Percentiles rank a stretch among this genome's conserved stretches.
Conservation (phyloP, 2,329 filamentous ascomycete species). For the Cercospora citrullina region DNA sequence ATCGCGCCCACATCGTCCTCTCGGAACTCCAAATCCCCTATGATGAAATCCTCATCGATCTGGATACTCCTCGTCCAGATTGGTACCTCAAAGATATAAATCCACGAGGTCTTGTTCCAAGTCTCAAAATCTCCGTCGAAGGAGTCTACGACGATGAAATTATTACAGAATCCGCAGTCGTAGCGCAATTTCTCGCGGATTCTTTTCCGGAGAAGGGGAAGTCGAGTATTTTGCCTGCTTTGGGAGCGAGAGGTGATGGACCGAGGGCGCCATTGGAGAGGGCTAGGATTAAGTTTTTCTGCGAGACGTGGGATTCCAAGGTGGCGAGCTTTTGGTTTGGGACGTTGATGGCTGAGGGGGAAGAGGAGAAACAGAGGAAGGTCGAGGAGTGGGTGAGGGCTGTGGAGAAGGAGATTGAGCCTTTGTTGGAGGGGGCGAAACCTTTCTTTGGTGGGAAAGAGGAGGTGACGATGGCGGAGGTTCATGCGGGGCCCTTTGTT, state of each 20-base stretch:
- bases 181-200: conserved; percentile 72
- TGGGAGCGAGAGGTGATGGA: conserved; percentile 42
- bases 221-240: conserved; percentile 56
- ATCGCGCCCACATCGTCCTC: conserved; percentile 58
- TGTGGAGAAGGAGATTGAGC: conserved; percentile 71
- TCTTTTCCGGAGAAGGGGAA: conserved; percentile 58
- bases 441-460: conserved; percentile 50
- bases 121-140: conserved; percentile 61
- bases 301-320: conserved; percentile 68
- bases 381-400: conserved; percentile 55
- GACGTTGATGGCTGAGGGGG: conserved; percentile 47
- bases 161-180: conserved; percentile 71
- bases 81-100: conserved; percentile 73
- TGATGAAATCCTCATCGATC: conserved; percentile 58
- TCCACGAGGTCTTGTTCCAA: conserved; percentile 74
- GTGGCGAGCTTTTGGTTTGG: conserved; percentile 50
- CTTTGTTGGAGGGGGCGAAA: conserved; percentile 55
- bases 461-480: conserved; percentile 72
- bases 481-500: conserved; percentile 66
- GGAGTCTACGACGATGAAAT: conserved; percentile 54
- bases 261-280: conserved; percentile 41
- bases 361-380: conserved; percentile 52
- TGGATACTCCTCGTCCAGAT: conserved; percentile 64
- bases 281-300: conserved; percentile 70
- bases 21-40: conserved; percentile 37